Base-by-base conservation (phyloP, 2,329 filamentous ascomycete genomes). In the Thelonectria discophora region DNA sequence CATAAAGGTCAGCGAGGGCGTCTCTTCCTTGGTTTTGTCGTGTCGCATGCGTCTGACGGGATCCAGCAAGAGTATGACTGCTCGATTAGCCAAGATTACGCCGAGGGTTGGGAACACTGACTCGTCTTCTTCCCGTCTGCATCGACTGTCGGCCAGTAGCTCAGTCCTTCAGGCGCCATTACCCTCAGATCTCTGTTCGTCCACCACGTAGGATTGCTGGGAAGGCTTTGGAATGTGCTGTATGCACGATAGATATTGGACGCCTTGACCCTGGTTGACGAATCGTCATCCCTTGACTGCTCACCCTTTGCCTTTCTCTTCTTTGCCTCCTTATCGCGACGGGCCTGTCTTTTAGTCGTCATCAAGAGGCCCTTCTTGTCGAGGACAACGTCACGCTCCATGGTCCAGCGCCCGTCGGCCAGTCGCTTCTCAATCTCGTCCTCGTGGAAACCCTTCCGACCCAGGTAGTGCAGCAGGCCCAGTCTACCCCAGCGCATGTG, bases 161-260 rank as follows among this genome's bases (percentile, higher is more conserved):
- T 63, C 12, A 63, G 32, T 2, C 70, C 72, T 42, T 74, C 72
- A 1, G 70, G 72, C 4, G 69, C 70, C 60, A 74, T 56, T 2
- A 73, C 72, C 18, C 72, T 61, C 9, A 73, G 60, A 49, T 73
- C 72, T 40, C 72, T 52, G n/a, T 73, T 72, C 1, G 37, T 45
- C 72, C 72, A 73, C 18, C 65, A 66, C 0, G 32, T 21, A 1
- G 68, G 46, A 43, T 71, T 72, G 8, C 62, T 62, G 0, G 67
- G 70, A 9, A 73, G 58, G 3, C 65, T 63, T 15, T 69, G 65
- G 15, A 73, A 73, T 1, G 69, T 72, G 48, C 67, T 73, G 34
- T 73, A 73, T 1, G 72, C 64, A 1, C 72, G 68, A 34, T 73
- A 74, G 3, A 74, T 62, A 12, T 73, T 73, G 5, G 65, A 64